Base-by-base conservation (phyloP, 495 filamentous ascomycete species). In the Aspergillus wentii region DNA sequence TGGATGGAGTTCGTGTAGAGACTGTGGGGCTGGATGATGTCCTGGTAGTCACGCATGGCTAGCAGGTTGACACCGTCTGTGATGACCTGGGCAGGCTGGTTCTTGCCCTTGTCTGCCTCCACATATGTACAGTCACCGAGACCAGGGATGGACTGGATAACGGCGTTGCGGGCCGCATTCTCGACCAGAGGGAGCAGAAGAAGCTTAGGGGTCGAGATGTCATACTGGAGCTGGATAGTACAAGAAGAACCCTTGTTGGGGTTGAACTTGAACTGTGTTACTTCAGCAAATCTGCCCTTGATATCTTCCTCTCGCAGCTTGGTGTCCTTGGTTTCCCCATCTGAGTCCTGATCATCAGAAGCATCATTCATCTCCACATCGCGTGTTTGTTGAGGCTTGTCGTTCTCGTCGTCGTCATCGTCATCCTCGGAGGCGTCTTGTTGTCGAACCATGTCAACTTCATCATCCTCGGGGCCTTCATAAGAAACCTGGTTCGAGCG, bases 1-100 rank as follows among this genome's bases (percentile, higher is more conserved):
- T 80, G 77, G 53, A 96, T 88, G 45, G 92, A 88, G 68, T 99
- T 99, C 35, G 92, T 95, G 66, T 83, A 82, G 52, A 95, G 78
- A 9, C 70, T 75, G 62, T 96, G 80, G 1, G 88, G 84, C 60
- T 97, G 83, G 69, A 97, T 84, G 61, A 83, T 80, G 37, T 88
- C 79, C 45, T 83, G 76, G 54, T 87, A 90, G 38, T 85, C 82
- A 49, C 94, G 88, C 74, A 96, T 94, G 19, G 90, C 89, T 36
- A 72, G 68, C 35, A 99, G 69, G 60, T 97, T 97, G 49, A 90
- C 84, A 52, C 92, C 92, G 30, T 84, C 74, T 6, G 90, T 92
- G 48, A 87, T 63, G 30, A 95, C 75, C 41, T 76, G 65, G 25
- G 72, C 62, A 21, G 72, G 53, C 2, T 70, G 66, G 20, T 80